Conservation (phyloP, 768 basidiomycete species). For the Calocera cornea region DNA sequence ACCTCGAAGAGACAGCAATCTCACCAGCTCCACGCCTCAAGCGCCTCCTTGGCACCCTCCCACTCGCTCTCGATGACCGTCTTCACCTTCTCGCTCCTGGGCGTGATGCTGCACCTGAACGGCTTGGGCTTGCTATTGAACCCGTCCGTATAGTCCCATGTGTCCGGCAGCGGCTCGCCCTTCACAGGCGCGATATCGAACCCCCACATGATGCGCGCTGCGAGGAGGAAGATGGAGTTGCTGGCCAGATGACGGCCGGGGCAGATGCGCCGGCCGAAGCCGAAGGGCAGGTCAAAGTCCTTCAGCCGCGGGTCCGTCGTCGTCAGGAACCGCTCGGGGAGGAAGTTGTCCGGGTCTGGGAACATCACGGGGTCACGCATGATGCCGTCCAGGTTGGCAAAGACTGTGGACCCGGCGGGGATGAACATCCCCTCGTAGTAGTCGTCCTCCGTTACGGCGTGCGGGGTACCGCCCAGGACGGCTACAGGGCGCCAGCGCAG, state of each 20-base stretch:
- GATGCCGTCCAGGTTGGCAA: not conserved
- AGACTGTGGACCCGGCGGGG: not conserved
- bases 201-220: not conserved
- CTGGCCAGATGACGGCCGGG: not conserved
- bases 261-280: constrained; percentile 1
- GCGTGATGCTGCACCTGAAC: not conserved
- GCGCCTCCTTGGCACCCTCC: not conserved
- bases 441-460: constrained; percentile 2
- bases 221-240: not conserved
- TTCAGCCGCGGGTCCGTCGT: not conserved
- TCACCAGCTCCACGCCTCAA: not conserved
- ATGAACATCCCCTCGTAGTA: constrained; percentile 4
- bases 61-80: not conserved
- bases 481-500: constrained; percentile 9
- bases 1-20: not conserved
- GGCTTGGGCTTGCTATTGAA: not conserved
- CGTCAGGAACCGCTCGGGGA: constrained; percentile 7
- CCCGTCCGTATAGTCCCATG: not conserved
- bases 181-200: not conserved
- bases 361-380: constrained; percentile 4
- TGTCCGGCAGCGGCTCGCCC: not conserved
- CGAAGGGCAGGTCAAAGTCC: not conserved
- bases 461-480: constrained; percentile 1
- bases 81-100: constrained; percentile 1
- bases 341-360: constrained; percentile 5